Percentiles rank a stretch among this genome's conserved stretches.
These are phyloP conservation scores for Termitomyces sp. DNA, from an alignment of 768 basidiomycete species.

Conservation along the genomic window DNA sequence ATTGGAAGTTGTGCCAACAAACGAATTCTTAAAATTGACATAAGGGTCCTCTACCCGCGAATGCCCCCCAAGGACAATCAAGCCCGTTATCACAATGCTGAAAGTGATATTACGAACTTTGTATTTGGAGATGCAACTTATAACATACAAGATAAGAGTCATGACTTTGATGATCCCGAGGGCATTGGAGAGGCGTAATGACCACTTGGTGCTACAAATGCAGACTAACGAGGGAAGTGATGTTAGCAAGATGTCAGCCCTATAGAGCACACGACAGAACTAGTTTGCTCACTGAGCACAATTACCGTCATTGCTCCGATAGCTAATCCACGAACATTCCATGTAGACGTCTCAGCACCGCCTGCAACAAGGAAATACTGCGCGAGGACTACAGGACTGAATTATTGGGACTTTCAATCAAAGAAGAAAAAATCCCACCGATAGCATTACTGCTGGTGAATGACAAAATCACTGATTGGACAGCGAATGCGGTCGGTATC, in stretches of 20 bases:
- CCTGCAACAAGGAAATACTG: slow-evolving; percentile 33
- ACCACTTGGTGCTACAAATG: slow-evolving; percentile 34
- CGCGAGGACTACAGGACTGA: slow-evolving; percentile 26
- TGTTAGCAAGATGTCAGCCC: slow-evolving; percentile 1
- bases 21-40: slow-evolving; percentile 55
- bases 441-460: slow-evolving; percentile 39
- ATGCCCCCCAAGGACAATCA: slow-evolving; percentile 58
- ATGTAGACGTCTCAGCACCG: slow-evolving; percentile 25
- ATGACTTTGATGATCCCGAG: slow-evolving; percentile 31
- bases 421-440: slow-evolving; percentile 18
- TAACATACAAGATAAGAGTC: slow-evolving; percentile 28
- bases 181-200: slow-evolving; percentile 32
- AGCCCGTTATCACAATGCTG: slow-evolving; percentile 51
- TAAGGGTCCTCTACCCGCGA: slow-evolving; percentile 56
- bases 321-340: slow-evolving; percentile 33
- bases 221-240: slow-evolving; percentile 22
- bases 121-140: not conserved
- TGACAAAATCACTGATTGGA: slow-evolving; percentile 34
- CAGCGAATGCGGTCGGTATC: slow-evolving; percentile 41
- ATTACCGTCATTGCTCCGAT: slow-evolving; percentile 31
- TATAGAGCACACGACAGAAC: not conserved
- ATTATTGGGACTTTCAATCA: not conserved
- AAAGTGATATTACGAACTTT: not conserved
- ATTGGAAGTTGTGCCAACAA: slow-evolving; percentile 49
- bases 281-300: slow-evolving; percentile 23